Percentiles rank a stretch among this genome's conserved stretches.
Conservation (phyloP, 257 asterid genomes). For the Gentiana straminea region DNA sequence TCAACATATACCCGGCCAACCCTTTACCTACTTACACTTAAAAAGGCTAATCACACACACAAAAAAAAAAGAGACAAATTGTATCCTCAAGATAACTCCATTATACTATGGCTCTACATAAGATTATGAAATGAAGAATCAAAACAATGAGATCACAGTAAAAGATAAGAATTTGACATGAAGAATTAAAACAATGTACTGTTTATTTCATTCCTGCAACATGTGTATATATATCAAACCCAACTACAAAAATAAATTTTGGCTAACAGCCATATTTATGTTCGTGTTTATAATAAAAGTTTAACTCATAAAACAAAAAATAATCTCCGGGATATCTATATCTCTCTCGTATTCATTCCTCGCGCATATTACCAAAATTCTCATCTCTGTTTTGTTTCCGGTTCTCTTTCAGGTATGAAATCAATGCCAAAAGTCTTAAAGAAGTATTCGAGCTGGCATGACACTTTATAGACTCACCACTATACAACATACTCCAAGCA, state of each 20-base stretch:
- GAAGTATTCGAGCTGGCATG: conserved; percentile 22
- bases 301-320: conserved; percentile 14
- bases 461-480: conserved; percentile 25
- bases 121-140: no score
- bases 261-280: conserved; percentile 19
- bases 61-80: no score
- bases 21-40: no score
- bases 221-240: conserved; percentile 17
- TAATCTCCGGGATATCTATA: conserved; percentile 29
- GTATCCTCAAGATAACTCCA: no score
- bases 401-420: conserved; percentile 4
- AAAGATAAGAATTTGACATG: conserved; percentile 2
- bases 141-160: no score
- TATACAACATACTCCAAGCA: conserved; percentile 32
- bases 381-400: conserved; percentile 6
- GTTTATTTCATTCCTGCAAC: conserved; percentile 25
- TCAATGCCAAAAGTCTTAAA: conserved; percentile 7
- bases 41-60: no score
- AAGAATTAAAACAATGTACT: conserved; percentile 12
- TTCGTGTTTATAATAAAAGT: conserved; percentile 24
- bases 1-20: no score
- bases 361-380: conserved; percentile 16
- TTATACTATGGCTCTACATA: no score
- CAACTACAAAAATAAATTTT: conserved; percentile 21
- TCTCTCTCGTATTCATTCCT: conserved; percentile 37